These are phyloP conservation scores for Dentipellis fragilis DNA, from an alignment of 768 basidiomycete genomes.

Conservation along the genomic window DNA sequence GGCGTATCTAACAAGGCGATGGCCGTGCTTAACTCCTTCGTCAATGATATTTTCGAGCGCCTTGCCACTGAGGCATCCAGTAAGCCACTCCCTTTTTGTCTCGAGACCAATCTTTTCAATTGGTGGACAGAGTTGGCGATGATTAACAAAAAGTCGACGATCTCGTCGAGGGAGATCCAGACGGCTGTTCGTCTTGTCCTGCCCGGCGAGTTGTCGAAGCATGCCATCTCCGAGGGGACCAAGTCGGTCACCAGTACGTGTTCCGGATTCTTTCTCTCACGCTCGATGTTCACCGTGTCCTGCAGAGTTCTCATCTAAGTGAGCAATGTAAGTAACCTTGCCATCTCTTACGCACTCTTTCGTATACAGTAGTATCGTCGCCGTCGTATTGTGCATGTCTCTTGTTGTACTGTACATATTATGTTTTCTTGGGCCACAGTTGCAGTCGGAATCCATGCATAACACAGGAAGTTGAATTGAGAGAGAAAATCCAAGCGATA, in stretches of 20 bases:
- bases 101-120: neutral
- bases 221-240: constrained; percentile 81
- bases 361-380: no score
- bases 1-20: constrained; percentile 89
- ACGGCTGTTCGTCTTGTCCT: constrained; percentile 76
- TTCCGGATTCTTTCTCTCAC: neutral
- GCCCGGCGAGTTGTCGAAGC: constrained; percentile 80
- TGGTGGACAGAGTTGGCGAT: constrained; percentile 56
- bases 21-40: constrained; percentile 78
- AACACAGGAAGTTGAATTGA: neutral
- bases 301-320: neutral
- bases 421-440: no score
- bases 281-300: neutral
- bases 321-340: neutral
- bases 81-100: constrained; percentile 23
- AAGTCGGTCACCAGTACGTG: constrained; percentile 60
- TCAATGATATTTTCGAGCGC: constrained; percentile 78
- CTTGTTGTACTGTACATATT: no score
- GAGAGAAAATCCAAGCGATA: neutral
- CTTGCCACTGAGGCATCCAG: constrained; percentile 68
- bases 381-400: no score
- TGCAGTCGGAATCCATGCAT: no score
- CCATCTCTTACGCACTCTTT: no score
- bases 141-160: constrained; percentile 85
- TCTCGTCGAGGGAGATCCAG: constrained; percentile 88